Percentiles rank a stretch among this genome's conserved stretches.
Conservation (phyloP, 2,329 filamentous ascomycete genomes). For the Ilyonectria sp. region DNA sequence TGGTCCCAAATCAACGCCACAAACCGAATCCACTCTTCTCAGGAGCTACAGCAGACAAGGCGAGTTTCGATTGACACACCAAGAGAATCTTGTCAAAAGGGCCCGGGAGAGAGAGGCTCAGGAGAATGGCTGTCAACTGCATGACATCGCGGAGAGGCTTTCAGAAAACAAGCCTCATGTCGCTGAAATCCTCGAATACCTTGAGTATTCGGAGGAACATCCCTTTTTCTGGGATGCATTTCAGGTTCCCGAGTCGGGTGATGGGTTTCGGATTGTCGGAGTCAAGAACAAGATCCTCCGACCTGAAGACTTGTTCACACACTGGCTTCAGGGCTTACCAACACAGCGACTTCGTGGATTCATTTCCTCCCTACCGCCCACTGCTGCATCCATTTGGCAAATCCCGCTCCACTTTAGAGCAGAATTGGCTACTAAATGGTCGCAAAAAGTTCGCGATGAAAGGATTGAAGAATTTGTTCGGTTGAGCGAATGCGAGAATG, state of each 20-base stretch:
- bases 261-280: constrained; percentile 64
- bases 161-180: constrained; percentile 15
- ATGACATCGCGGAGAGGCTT: constrained; percentile 37
- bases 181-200: constrained; percentile 56
- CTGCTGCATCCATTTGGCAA: constrained; percentile 64
- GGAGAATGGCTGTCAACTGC: constrained; percentile 44
- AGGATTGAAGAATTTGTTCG: constrained; percentile 58
- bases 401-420: constrained; percentile 58
- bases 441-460: constrained; percentile 63
- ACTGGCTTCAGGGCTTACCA: constrained; percentile 34
- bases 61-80: constrained; percentile 50
- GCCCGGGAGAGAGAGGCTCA: constrained; percentile 48
- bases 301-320: constrained; percentile 35
- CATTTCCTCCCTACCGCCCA: constrained; percentile 35
- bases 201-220: constrained; percentile 68
- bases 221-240: constrained; percentile 71
- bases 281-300: constrained; percentile 60
- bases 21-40: constrained; percentile 65
- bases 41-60: constrained; percentile 53
- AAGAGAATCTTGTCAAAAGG: constrained; percentile 56
- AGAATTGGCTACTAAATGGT: constrained; percentile 60
- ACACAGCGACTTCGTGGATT: constrained; percentile 8
- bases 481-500: constrained; percentile 59
- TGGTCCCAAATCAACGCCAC: constrained; percentile 69
- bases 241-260: constrained; percentile 58